phyloP scores from a whole-genome alignment of 495 filamentous ascomycete genomes.

The Neurospora pannonica region DNA sequence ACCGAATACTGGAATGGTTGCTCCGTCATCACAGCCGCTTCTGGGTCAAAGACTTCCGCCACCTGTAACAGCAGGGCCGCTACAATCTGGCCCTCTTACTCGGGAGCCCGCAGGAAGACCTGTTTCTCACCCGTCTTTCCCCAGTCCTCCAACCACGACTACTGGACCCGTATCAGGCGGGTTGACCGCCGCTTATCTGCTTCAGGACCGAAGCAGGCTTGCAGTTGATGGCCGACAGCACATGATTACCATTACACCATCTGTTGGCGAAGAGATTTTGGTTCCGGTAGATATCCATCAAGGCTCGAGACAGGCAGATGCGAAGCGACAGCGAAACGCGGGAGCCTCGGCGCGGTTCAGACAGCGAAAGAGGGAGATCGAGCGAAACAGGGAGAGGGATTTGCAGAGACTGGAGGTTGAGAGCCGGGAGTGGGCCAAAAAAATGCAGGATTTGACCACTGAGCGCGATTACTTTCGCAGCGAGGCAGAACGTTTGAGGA shows the following conservation, averaged over 20 bases:
- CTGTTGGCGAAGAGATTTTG: constrained; percentile 37
- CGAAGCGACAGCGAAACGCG: constrained; percentile 89
- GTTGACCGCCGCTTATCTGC: neutral
- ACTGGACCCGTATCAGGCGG: neutral
- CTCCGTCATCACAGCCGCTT: constrained; percentile 32
- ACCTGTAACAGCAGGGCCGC: constrained; percentile 16
- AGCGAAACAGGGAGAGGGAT: constrained; percentile 61
- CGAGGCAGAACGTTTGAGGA: constrained; percentile 60
- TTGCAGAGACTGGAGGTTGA: constrained; percentile 52
- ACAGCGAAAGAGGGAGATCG: constrained; percentile 80
- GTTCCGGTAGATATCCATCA: constrained; percentile 70
- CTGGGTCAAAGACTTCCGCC: constrained; percentile 19
- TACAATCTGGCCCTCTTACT: constrained; percentile 8
- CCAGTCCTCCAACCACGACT: neutral
- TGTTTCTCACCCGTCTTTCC: neutral
- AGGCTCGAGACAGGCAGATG: constrained; percentile 76
- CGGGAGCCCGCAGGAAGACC: constrained; percentile 17
- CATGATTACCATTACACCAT: constrained; percentile 29
- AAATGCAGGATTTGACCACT: constrained; percentile 40
- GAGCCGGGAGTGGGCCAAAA: constrained; percentile 36
- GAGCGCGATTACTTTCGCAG: constrained; percentile 36
- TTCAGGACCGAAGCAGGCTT: constrained; percentile 9
- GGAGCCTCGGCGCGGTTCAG: constrained; percentile 86
- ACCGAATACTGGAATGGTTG: constrained; percentile 21
- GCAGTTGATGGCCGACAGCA: constrained; percentile 34